A percentile compares a stretch with the other conserved stretches of the same genome.
These are phyloP conservation scores for Neobulgaria alba DNA, from an alignment of 2,329 filamentous ascomycete species.

Conservation along the genomic window DNA sequence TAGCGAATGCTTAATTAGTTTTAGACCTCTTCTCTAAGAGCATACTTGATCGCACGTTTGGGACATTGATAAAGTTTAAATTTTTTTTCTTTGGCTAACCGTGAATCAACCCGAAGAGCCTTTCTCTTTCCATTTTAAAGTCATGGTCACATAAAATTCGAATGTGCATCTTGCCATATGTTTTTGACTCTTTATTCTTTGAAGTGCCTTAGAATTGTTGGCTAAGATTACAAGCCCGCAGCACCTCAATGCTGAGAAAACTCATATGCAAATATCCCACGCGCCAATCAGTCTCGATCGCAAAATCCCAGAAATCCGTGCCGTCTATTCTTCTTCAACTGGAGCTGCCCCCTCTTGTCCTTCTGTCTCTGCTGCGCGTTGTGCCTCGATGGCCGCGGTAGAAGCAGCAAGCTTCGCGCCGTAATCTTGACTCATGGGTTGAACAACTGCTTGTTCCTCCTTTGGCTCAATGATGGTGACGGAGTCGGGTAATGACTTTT, in stretches of 20 bases:
- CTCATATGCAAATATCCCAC: conserved; percentile 26
- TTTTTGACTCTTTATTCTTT: neutral
- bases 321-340: conserved; percentile 30
- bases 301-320: conserved; percentile 15
- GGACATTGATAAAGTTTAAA: too few relatives aligned
- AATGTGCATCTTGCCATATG: too few relatives aligned
- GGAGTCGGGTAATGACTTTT: conserved; percentile 95
- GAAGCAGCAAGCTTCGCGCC: conserved; percentile 77
- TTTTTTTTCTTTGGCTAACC: too few relatives aligned
- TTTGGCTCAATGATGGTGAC: conserved; percentile 99
- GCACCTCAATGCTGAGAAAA: conserved; percentile 19
- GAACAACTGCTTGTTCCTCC: conserved; percentile 92
- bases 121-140: too few relatives aligned
- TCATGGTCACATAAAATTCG: too few relatives aligned
- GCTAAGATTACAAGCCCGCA: conserved; percentile 26
- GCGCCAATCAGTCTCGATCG: conserved; percentile 23
- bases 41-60: too few relatives aligned
- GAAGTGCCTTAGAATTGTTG: conserved; percentile 21
- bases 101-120: too few relatives aligned
- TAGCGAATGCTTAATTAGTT: too few relatives aligned
- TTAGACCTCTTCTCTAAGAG: too few relatives aligned
- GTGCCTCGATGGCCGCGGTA: conserved; percentile 58
- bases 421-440: conserved; percentile 97
- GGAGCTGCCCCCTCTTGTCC: conserved; percentile 44
- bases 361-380: conserved; percentile 43